Conservation (phyloP, 2,329 filamentous ascomycete species). For the Beauveria australis region DNA sequence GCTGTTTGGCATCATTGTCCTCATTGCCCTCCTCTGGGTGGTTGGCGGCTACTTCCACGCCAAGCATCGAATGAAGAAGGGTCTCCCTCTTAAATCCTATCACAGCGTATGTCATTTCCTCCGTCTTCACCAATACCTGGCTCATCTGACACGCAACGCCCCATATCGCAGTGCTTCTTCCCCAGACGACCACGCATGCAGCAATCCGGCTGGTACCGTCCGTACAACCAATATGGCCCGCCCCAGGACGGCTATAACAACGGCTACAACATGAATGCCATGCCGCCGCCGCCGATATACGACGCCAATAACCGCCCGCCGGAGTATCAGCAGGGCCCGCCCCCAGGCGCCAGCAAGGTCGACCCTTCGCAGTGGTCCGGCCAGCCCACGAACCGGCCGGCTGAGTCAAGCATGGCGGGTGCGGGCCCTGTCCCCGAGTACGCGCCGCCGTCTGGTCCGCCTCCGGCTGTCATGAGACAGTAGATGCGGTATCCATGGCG, state of each 20-base stretch:
- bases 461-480: conserved; percentile 24
- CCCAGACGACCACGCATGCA: conserved; percentile 35
- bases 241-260: conserved; percentile 30
- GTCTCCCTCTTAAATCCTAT: conserved; percentile 57
- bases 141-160: too few species aligned
- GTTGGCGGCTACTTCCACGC: conserved; percentile 64
- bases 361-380: conserved; percentile 40
- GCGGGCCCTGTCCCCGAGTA: conserved; percentile 14
- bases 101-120: conserved; percentile 48
- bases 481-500: not conserved
- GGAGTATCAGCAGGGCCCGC: conserved; percentile 39
- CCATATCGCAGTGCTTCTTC: conserved; percentile 40
- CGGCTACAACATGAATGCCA: conserved; percentile 41
- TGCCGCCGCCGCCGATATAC: conserved; percentile 50
- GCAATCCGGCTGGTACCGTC: conserved; percentile 40
- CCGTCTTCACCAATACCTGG: not conserved
- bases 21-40: conserved; percentile 53
- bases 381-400: conserved; percentile 16
- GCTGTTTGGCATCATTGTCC: conserved; percentile 54
- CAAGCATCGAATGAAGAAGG: conserved; percentile 55
- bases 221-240: conserved; percentile 12
- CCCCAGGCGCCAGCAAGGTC: conserved; percentile 42
- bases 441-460: conserved; percentile 41
- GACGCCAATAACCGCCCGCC: conserved; percentile 47
- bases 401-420: conserved; percentile 18